phyloP scores from a whole-genome alignment of 1,139 yeast species.

The Taphrina betulina region DNA sequence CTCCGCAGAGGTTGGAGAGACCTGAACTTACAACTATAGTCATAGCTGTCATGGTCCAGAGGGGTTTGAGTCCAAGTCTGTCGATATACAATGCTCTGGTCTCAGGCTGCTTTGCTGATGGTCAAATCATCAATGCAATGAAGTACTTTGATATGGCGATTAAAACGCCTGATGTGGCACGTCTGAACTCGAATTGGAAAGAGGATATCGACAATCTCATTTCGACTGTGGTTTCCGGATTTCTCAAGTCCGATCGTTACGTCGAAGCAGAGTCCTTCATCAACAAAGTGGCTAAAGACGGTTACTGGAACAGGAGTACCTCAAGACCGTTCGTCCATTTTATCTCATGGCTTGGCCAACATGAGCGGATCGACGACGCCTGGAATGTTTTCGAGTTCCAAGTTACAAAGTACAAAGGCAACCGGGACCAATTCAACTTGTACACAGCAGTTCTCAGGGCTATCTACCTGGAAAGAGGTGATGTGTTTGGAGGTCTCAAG shows the following conservation, averaged over 20 bases:
- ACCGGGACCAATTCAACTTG: background rate
- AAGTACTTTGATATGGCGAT: conserved; percentile 5
- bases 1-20: background rate
- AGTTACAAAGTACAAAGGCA: background rate
- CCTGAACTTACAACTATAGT: background rate
- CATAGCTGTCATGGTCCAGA: conserved; percentile 5
- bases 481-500: conserved; percentile 1
- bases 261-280: conserved; percentile 22
- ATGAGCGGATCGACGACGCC: conserved; percentile 17
- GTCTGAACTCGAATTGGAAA: conserved; percentile 1
- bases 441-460: conserved; percentile 4
- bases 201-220: conserved; percentile 4
- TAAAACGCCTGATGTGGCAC: conserved; percentile 13
- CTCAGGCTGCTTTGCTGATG: background rate
- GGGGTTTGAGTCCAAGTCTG: conserved; percentile 5
- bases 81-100: conserved; percentile 1
- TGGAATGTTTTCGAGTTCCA: conserved; percentile 20
- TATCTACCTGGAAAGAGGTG: conserved; percentile 3
- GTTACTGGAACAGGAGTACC: conserved; percentile 19
- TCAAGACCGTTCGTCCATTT: conserved; percentile 12
- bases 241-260: conserved; percentile 5
- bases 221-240: conserved; percentile 17
- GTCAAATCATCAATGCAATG: conserved; percentile 3
- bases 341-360: conserved; percentile 5
- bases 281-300: conserved; percentile 1